phyloP scores from a whole-genome alignment of 768 basidiomycete genomes.

The Gelatoporia subvermispora region DNA sequence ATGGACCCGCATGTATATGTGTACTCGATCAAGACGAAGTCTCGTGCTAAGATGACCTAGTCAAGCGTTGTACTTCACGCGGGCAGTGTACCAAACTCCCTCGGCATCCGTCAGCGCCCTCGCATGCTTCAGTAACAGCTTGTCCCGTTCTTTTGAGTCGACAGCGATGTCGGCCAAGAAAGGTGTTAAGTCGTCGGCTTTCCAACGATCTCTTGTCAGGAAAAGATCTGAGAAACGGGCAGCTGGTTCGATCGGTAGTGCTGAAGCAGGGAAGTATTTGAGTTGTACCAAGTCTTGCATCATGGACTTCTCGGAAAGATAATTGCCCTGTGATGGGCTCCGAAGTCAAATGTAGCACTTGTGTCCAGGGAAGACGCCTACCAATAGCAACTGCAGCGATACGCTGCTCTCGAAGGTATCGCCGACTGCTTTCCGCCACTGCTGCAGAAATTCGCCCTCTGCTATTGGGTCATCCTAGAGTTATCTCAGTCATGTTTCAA shows the following conservation, averaged over 20 bases:
- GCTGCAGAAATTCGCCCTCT: constrained; percentile 49
- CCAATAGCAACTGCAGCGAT: constrained; percentile 64
- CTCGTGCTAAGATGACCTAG: too few relatives aligned
- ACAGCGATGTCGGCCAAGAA: constrained; percentile 81
- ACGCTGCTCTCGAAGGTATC: constrained; percentile 67
- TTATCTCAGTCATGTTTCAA: background rate
- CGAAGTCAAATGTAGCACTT: background rate
- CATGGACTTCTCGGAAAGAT: constrained; percentile 39
- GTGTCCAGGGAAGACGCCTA: constrained; percentile 29
- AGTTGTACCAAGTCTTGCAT: constrained; percentile 37
- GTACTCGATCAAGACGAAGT: too few relatives aligned
- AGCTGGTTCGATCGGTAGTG: constrained; percentile 71
- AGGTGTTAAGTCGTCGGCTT: constrained; percentile 70
- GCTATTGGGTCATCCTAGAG: constrained; percentile 55
- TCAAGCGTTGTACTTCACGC: constrained; percentile 55
- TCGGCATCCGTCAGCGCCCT: constrained; percentile 66
- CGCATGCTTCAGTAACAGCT: constrained; percentile 80
- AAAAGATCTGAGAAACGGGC: constrained; percentile 88
- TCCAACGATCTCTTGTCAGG: constrained; percentile 72
- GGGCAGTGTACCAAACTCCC: constrained; percentile 71
- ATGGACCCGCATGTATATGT: background rate
- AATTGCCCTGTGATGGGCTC: constrained; percentile 58
- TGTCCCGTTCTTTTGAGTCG: constrained; percentile 85
- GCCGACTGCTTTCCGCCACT: constrained; percentile 74
- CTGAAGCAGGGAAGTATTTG: constrained; percentile 71